Conservation (phyloP, 2,329 filamentous ascomycete genomes). For the Fusarium mangiferae region DNA sequence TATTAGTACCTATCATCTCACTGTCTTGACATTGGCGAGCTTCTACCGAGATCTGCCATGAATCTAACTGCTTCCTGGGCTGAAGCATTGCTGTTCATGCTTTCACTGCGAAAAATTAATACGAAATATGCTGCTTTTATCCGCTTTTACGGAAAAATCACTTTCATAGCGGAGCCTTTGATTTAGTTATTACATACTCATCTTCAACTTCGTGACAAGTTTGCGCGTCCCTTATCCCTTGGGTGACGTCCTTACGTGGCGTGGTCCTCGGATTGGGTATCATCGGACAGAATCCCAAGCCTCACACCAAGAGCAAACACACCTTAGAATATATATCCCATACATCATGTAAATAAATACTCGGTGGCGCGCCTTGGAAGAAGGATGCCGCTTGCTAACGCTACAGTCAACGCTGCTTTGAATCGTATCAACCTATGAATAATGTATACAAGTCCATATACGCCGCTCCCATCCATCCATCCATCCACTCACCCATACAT, state of each 20-base stretch:
- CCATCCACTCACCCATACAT: neutral
- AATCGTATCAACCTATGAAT: neutral
- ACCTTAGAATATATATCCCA: neutral
- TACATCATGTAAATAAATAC: neutral
- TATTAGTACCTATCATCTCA: neutral
- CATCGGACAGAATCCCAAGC: neutral
- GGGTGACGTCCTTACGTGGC: constrained; percentile 27
- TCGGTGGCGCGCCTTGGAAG: neutral
- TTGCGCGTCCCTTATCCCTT: constrained; percentile 15
- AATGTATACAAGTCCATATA: constrained; percentile 23
- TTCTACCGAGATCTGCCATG: neutral
- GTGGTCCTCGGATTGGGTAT: constrained; percentile 9
- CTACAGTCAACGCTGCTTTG: neutral
- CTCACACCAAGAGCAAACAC: neutral
- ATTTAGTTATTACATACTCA: neutral
- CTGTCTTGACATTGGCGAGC: neutral
- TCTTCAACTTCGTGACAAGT: constrained; percentile 6
- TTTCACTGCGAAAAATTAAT: neutral
- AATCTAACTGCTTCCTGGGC: neutral
- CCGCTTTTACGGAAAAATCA: neutral
- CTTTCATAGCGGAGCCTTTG: neutral
- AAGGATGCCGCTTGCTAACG: neutral
- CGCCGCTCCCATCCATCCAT: constrained; percentile 24
- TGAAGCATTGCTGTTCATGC: neutral
- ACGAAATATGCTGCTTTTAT: too few species aligned